Evolutionary conservation across 129 eudicot species (phyloP).

Genomic region (Centaurea solstitialis): DNA sequence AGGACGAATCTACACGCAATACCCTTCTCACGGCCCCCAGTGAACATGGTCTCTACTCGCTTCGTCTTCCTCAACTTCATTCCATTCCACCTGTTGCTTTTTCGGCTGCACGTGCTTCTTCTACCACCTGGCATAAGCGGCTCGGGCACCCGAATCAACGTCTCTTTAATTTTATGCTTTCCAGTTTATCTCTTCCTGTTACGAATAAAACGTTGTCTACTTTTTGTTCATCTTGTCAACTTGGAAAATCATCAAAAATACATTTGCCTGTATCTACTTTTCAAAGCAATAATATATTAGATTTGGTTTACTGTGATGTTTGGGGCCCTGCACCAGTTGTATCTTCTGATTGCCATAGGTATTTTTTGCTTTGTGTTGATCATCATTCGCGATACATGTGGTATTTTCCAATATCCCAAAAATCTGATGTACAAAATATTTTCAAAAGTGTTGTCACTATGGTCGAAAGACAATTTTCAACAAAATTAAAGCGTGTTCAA

Average conservation of each 20-base stretch:
- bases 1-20: too few relatives aligned
- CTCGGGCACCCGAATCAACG: neutral
- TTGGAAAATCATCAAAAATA: neutral
- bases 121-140: neutral
- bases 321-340: neutral
- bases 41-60: too few relatives aligned
- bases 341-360: neutral
- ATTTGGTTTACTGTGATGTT: conserved; percentile 3
- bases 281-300: neutral
- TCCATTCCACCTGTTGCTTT: too few relatives aligned
- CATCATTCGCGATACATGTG: neutral
- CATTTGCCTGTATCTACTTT: neutral
- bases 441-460: neutral
- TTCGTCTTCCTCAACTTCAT: too few relatives aligned
- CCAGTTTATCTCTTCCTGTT: neutral
- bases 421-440: neutral
- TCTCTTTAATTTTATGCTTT: neutral
- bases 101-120: neutral
- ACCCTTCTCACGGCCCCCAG: too few relatives aligned
- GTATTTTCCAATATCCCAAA: neutral
- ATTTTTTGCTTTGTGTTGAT: neutral
- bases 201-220: neutral
- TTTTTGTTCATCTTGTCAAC: neutral
- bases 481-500: neutral
- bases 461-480: neutral